phyloP scores from a whole-genome alignment of 176 grass and related monocot species.

The Avena atlantica region DNA sequence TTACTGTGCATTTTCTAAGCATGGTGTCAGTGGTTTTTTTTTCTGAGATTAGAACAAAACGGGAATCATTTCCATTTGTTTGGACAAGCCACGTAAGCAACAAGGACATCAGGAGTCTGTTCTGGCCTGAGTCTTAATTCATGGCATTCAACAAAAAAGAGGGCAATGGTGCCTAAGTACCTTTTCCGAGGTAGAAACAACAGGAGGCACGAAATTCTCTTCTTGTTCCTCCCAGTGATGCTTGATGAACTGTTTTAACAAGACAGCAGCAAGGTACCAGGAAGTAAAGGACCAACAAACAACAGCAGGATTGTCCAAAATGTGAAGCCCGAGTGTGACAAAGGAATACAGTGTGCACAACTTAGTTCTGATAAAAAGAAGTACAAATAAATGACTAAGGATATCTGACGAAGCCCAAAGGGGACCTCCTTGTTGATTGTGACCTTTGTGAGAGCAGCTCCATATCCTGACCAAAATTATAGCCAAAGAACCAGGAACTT shows the following conservation, averaged over 20 bases:
- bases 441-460: conserved; percentile 85
- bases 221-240: conserved; percentile 94
- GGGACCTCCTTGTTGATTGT: conserved; percentile 82
- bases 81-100: background rate
- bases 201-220: conserved; percentile 87
- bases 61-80: background rate
- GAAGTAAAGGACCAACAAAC: conserved; percentile 61
- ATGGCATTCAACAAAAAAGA: background rate
- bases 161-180: conserved; percentile 34
- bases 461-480: conserved; percentile 67
- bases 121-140: background rate
- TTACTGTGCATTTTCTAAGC: conserved; percentile 8
- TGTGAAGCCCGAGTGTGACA: background rate
- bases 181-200: conserved; percentile 85
- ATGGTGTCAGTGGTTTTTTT: background rate
- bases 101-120: background rate
- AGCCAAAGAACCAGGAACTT: conserved; percentile 27
- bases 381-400: conserved; percentile 45
- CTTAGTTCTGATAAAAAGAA: background rate
- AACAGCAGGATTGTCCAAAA: background rate
- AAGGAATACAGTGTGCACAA: background rate
- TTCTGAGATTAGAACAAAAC: conserved; percentile 24
- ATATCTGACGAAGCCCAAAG: conserved; percentile 96
- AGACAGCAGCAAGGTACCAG: conserved; percentile 81
- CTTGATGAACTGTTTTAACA: conserved; percentile 97